phyloP scores from a whole-genome alignment of 305 asterid species.

The Coffea humblotiana region DNA sequence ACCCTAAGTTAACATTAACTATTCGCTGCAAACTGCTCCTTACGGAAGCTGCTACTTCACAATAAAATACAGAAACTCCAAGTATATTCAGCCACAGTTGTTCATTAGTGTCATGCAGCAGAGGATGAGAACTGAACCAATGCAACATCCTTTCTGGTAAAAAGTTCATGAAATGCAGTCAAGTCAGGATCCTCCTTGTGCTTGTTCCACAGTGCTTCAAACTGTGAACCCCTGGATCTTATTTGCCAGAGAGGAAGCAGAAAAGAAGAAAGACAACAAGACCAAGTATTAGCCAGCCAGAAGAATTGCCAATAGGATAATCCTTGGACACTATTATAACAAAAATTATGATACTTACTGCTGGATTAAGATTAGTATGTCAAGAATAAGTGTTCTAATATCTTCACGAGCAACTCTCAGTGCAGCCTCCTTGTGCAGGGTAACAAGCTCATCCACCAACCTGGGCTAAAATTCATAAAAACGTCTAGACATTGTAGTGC shows the following conservation, averaged over 20 bases:
- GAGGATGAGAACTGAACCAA: slow-evolving; percentile 13
- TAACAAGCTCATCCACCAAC: slow-evolving; percentile 80
- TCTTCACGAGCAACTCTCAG: slow-evolving; percentile 63
- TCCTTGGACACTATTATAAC: neutral
- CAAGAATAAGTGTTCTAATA: slow-evolving; percentile 61
- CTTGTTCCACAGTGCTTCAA: slow-evolving; percentile 66
- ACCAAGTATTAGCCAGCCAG: neutral
- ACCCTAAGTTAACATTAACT: neutral
- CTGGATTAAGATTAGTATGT: slow-evolving; percentile 53
- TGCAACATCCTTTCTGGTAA: slow-evolving; percentile 32
- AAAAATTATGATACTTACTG: slow-evolving; percentile 46
- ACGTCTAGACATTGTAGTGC: neutral
- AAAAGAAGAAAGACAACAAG: neutral
- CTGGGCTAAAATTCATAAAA: slow-evolving; percentile 37
- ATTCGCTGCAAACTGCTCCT: neutral
- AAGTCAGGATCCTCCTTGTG: slow-evolving; percentile 83
- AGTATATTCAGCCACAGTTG: neutral
- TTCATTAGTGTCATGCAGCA: slow-evolving; percentile 8
- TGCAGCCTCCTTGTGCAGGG: slow-evolving; percentile 80
- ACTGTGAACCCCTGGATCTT: slow-evolving; percentile 67
- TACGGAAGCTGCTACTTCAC: neutral
- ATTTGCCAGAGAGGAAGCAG: slow-evolving; percentile 2
- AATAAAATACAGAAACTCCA: neutral
- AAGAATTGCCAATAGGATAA: neutral
- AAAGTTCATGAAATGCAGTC: slow-evolving; percentile 39